phyloP scores from a whole-genome alignment of 2,329 filamentous ascomycete genomes.

The Myrmaecium sp. region DNA sequence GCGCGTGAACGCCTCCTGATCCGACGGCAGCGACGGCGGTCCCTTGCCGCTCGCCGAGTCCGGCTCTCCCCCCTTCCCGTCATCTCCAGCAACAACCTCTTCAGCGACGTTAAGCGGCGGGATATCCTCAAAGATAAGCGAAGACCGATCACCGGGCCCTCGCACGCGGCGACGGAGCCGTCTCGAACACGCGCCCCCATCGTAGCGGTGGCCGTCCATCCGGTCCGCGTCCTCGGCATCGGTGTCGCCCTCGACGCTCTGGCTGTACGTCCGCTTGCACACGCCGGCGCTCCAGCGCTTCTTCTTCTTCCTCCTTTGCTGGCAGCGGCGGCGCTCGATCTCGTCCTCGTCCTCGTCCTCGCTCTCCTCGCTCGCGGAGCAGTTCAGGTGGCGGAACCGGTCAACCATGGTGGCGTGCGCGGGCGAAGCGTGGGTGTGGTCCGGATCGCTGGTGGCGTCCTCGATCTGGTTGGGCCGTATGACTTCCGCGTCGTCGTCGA shows the following conservation, averaged over 20 bases:
- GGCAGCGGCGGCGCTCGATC: constrained; percentile 4
- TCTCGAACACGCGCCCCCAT: constrained; percentile 20
- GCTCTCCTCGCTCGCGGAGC: constrained; percentile 16
- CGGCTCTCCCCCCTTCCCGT: constrained; percentile 7
- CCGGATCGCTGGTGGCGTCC: constrained; percentile 22
- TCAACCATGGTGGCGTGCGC: constrained; percentile 14
- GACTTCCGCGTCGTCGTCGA: constrained; percentile 25
- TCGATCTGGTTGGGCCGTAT: constrained; percentile 27
- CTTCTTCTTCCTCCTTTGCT: constrained; percentile 17
- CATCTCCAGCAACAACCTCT: constrained; percentile 20
- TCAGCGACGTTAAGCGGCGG: constrained; percentile 19
- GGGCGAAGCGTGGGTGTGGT: constrained; percentile 12
- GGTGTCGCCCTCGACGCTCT: constrained; percentile 27
- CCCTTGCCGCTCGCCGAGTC: constrained; percentile 7
- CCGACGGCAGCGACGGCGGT: constrained; percentile 20
- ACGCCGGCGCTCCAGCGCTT: constrained; percentile 24
- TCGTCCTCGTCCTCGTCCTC: constrained; percentile 12
- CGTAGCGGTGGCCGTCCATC: constrained; percentile 20
- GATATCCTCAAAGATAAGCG: constrained; percentile 22
- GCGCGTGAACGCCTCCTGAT: constrained; percentile 18
- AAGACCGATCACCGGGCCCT: constrained; percentile 19
- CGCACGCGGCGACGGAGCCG: constrained; percentile 25
- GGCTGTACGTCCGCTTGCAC: constrained; percentile 29
- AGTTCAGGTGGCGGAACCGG: constrained; percentile 18
- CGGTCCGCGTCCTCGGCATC: constrained; percentile 25